Evolutionary conservation across 371 early-diverging fungal species (phyloP).

Genomic region (Rhizopus sp.): DNA sequence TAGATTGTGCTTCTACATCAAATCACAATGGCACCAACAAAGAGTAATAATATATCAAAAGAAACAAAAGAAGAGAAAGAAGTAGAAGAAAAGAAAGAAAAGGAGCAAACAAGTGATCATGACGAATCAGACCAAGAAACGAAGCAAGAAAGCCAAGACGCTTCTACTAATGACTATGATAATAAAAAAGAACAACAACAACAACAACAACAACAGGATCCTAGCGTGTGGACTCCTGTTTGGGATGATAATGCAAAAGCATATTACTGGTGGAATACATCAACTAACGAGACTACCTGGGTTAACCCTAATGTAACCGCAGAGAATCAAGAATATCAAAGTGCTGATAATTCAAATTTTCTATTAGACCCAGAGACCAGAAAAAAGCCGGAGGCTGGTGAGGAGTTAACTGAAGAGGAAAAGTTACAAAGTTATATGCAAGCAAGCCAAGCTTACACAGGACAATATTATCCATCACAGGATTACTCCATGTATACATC

Average conservation of each 20-base stretch:
- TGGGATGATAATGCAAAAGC: constrained; percentile 55
- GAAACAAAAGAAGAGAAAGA: no score
- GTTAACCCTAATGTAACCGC: constrained; percentile 28
- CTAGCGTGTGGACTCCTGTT: constrained; percentile 49
- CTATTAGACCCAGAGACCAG: constrained; percentile 41
- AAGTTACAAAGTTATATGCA: background rate
- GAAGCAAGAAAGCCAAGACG: no score
- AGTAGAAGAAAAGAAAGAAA: no score
- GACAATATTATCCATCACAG: constrained; percentile 2
- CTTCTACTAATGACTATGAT: no score
- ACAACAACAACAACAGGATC: background rate
- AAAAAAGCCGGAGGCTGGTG: constrained; percentile 29
- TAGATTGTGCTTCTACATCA: no score
- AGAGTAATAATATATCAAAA: no score
- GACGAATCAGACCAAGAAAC: no score
- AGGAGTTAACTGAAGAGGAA: background rate
- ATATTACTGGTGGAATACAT: constrained; percentile 67
- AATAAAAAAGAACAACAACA: no score
- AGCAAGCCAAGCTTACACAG: background rate
- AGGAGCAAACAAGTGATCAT: no score
- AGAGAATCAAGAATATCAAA: constrained; percentile 1
- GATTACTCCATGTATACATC: constrained; percentile 30
- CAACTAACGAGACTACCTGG: constrained; percentile 64
- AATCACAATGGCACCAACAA: no score
- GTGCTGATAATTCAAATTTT: constrained; percentile 31